phyloP scores from a whole-genome alignment of 768 basidiomycete species.

The Boletales sp. region DNA sequence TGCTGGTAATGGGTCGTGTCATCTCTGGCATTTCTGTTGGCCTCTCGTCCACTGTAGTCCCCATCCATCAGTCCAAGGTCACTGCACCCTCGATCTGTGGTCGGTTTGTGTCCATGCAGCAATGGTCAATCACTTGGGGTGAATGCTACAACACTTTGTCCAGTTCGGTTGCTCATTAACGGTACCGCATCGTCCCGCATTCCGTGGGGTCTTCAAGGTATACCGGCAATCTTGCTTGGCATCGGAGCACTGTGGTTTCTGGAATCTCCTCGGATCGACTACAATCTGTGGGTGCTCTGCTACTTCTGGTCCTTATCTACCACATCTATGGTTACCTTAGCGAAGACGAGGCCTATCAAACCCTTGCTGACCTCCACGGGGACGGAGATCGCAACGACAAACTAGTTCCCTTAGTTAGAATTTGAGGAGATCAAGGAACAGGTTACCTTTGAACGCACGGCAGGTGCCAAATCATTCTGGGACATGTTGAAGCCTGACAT shows the following conservation, averaged over 20 bases:
- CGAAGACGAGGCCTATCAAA: slow-evolving; percentile 58
- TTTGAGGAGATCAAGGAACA: slow-evolving; percentile 61
- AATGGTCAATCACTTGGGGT: slow-evolving; percentile 81
- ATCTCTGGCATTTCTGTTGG: slow-evolving; percentile 68
- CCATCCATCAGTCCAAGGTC: slow-evolving; percentile 74
- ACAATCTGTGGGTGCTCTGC: slow-evolving; percentile 38
- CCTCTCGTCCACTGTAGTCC: slow-evolving; percentile 61
- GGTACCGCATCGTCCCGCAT: slow-evolving; percentile 74
- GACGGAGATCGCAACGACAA: slow-evolving; percentile 52
- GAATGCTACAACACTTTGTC: slow-evolving; percentile 71
- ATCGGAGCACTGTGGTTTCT: slow-evolving; percentile 67
- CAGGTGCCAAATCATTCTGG: slow-evolving; percentile 67
- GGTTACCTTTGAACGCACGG: slow-evolving; percentile 56
- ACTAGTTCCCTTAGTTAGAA: slow-evolving; percentile 67
- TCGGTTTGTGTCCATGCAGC: slow-evolving; percentile 71
- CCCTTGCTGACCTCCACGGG: slow-evolving; percentile 73
- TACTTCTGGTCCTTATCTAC: neutral
- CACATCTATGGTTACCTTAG: slow-evolving; percentile 9
- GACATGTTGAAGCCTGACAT: slow-evolving; percentile 67
- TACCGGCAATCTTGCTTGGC: slow-evolving; percentile 72
- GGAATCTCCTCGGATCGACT: slow-evolving; percentile 67
- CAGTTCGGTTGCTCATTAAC: slow-evolving; percentile 74
- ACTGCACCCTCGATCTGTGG: slow-evolving; percentile 71
- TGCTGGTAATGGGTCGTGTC: slow-evolving; percentile 70
- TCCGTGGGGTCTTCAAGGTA: slow-evolving; percentile 77